Conservation (phyloP, 2,329 filamentous ascomycete genomes). For the Neofusicoccum cordaticola region DNA sequence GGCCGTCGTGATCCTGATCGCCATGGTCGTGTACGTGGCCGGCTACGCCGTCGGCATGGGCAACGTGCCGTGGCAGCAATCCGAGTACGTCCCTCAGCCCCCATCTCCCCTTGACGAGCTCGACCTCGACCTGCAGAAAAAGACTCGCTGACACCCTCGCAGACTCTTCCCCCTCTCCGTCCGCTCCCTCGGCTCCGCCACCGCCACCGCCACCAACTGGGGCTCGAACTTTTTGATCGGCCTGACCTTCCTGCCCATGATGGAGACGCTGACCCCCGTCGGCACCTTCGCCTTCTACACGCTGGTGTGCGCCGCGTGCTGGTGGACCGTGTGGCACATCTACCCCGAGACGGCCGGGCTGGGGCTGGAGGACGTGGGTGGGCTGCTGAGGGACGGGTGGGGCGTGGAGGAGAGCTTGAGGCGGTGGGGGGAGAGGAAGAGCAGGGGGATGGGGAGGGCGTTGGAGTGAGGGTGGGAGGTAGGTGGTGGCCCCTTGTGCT, state of each 20-base stretch:
- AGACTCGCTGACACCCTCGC: not conserved
- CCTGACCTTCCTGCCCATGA: conserved; percentile 82
- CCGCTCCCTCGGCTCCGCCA: conserved; percentile 67
- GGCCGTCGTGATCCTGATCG: conserved; percentile 60
- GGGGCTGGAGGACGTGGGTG: conserved; percentile 75
- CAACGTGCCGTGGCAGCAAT: conserved; percentile 95
- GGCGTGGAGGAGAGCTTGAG: conserved; percentile 49
- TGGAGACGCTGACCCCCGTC: conserved; percentile 69
- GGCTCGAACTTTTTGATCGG: conserved; percentile 81
- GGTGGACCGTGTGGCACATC: conserved; percentile 65
- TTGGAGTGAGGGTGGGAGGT: not conserved
- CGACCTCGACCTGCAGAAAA: too few species aligned
- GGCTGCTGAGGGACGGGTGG: conserved; percentile 69
- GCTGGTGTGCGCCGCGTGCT: conserved; percentile 65
- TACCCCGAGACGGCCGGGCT: conserved; percentile 87
- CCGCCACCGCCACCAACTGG: conserved; percentile 84
- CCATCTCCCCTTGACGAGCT: not conserved
- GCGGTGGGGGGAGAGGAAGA: not conserved
- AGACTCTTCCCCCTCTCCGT: conserved; percentile 72
- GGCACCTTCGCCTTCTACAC: conserved; percentile 84
- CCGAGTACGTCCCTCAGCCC: conserved; percentile 54
- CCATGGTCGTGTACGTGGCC: conserved; percentile 80
- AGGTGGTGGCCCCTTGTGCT: not conserved
- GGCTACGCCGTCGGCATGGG: conserved; percentile 84
- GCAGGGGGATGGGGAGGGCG: not conserved